A percentile compares a stretch with the other conserved stretches of the same genome.
Conservation (phyloP, 345 rosid species). For the Ricinus communis region DNA sequence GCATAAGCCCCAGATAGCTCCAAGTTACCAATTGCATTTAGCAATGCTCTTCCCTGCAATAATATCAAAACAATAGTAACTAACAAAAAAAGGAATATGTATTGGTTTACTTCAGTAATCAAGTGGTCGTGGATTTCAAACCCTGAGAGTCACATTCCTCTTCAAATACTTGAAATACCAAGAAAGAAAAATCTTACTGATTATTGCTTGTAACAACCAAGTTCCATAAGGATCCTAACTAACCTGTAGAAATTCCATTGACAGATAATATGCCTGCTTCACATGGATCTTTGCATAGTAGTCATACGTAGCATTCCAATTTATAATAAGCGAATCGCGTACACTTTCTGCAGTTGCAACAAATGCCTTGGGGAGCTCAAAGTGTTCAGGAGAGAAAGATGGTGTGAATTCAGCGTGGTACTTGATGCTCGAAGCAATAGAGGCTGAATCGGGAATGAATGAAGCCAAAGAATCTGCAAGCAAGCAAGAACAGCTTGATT, state of each 20-base stretch:
- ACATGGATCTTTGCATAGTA: constrained; percentile 45
- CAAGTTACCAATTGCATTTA: constrained; percentile 58
- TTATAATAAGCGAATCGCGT: constrained; percentile 48
- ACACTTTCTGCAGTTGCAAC: constrained; percentile 53
- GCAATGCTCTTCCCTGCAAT: constrained; percentile 60
- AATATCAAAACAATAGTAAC: background rate
- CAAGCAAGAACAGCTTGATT: background rate
- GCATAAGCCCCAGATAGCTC: constrained; percentile 56
- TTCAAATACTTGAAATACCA: too few relatives aligned
- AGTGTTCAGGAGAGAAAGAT: constrained; percentile 46
- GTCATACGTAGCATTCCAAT: constrained; percentile 54
- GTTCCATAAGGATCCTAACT: background rate
- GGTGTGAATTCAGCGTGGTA: constrained; percentile 61
- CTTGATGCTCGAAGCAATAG: constrained; percentile 47
- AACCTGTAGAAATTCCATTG: constrained; percentile 65
- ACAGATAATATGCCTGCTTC: constrained; percentile 61
- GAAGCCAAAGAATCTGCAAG: constrained; percentile 37
- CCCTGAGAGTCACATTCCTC: too few relatives aligned
- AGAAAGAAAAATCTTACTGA: background rate
- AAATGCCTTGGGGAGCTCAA: constrained; percentile 55
- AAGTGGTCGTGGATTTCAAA: too few relatives aligned
- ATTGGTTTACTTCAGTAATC: too few relatives aligned
- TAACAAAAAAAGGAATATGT: too few relatives aligned
- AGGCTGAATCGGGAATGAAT: constrained; percentile 37
- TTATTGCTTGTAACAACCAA: background rate